Evolutionary conservation across 306 rosid species (phyloP).

Genomic region (Dicorynia guianensis): DNA sequence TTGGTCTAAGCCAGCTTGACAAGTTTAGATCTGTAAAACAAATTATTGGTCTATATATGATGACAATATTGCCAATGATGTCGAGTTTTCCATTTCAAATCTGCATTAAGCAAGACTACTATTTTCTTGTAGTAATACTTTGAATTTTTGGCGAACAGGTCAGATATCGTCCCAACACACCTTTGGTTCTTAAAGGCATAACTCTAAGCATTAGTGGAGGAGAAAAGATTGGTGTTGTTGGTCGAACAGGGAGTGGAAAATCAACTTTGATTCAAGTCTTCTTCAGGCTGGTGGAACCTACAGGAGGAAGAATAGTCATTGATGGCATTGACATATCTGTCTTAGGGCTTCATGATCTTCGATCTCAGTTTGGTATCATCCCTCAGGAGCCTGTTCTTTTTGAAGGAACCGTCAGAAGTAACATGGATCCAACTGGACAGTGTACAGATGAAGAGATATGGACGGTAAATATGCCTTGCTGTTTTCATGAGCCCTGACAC

Average conservation of each 20-base stretch:
- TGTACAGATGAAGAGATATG: slow-evolving; percentile 77
- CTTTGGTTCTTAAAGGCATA: slow-evolving; percentile 74
- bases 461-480: slow-evolving; percentile 52
- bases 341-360: slow-evolving; percentile 84
- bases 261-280: slow-evolving; percentile 81
- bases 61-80: neutral
- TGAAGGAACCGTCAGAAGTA: slow-evolving; percentile 85
- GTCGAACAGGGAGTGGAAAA: slow-evolving; percentile 87
- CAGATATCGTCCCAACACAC: slow-evolving; percentile 81
- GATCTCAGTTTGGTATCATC: slow-evolving; percentile 87
- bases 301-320: slow-evolving; percentile 68
- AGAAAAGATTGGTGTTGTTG: slow-evolving; percentile 85
- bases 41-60: too few relatives aligned
- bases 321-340: slow-evolving; percentile 65
- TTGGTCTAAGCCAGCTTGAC: too few relatives aligned
- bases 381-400: slow-evolving; percentile 94
- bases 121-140: neutral
- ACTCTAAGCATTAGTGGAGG: slow-evolving; percentile 71
- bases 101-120: neutral
- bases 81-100: neutral
- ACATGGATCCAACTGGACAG: slow-evolving; percentile 68
- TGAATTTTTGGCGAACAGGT: slow-evolving; percentile 56
- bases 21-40: too few relatives aligned
- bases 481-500: neutral
- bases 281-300: slow-evolving; percentile 84